Evolutionary conservation across 495 filamentous ascomycete genomes (phyloP).

Genomic region (Penicillium simplicissimum): DNA sequence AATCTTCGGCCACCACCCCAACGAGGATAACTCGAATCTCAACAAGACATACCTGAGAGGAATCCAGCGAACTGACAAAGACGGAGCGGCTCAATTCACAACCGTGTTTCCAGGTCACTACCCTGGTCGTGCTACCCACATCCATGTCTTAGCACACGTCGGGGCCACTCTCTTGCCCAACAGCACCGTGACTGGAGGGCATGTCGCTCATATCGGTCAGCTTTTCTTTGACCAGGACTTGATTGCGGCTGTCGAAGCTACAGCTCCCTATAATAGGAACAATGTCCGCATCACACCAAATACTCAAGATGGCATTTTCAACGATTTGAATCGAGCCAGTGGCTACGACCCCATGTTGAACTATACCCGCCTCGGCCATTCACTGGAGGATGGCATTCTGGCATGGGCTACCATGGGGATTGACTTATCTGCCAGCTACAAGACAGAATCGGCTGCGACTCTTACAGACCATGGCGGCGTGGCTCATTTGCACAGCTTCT

Average conservation of each 20-base stretch:
- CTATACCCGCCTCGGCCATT: not conserved
- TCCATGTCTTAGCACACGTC: constrained; percentile 49
- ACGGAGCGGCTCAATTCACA: constrained; percentile 51
- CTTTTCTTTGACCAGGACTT: constrained; percentile 60
- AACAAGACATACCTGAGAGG: constrained; percentile 54
- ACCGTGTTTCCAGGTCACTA: constrained; percentile 58
- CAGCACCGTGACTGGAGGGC: constrained; percentile 50
- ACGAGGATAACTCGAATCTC: constrained; percentile 36
- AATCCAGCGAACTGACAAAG: constrained; percentile 46
- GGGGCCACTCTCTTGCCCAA: constrained; percentile 46
- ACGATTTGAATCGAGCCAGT: constrained; percentile 30
- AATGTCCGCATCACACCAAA: constrained; percentile 47
- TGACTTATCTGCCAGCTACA: not conserved
- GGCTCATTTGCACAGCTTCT: not conserved
- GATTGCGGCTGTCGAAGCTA: constrained; percentile 44
- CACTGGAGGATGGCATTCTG: not conserved
- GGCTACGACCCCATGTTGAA: not conserved
- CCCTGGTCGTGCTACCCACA: constrained; percentile 48
- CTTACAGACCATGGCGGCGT: not conserved
- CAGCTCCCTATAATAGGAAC: constrained; percentile 58
- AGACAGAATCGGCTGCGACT: not conserved
- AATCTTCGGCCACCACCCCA: constrained; percentile 24
- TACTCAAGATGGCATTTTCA: constrained; percentile 49
- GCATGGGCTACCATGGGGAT: not conserved
- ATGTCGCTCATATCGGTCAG: constrained; percentile 58